A percentile compares a stretch with the other conserved stretches of the same genome.
Conservation (phyloP, 768 basidiomycete genomes). For the Kwoniella sp. region DNA sequence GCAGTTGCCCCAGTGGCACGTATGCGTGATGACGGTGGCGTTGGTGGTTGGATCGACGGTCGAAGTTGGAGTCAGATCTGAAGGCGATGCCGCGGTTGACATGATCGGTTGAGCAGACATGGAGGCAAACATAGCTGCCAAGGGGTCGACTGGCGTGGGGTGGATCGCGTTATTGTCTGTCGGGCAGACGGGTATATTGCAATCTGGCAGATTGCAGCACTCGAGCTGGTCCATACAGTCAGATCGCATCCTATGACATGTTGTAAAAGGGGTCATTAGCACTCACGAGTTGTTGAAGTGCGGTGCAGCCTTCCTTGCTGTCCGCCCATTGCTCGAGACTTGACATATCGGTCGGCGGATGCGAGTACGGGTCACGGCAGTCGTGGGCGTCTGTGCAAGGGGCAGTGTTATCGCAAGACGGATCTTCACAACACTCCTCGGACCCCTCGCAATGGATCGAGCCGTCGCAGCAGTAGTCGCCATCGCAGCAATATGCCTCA, state of each 20-base stretch:
- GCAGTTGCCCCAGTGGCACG: slow-evolving; percentile 72
- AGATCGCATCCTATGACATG: background rate
- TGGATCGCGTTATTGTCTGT: slow-evolving; percentile 8
- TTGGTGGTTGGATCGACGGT: too few relatives aligned
- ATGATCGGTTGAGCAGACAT: slow-evolving; percentile 8
- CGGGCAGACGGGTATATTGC: slow-evolving; percentile 23
- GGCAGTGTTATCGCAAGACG: slow-evolving; percentile 9
- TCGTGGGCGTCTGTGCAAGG: slow-evolving; percentile 3
- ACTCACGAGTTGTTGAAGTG: slow-evolving; percentile 42
- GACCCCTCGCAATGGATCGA: slow-evolving; percentile 1
- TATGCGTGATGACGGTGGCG: slow-evolving; percentile 53
- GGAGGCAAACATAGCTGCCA: slow-evolving; percentile 12
- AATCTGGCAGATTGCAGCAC: slow-evolving; percentile 33
- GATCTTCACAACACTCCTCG: slow-evolving; percentile 26
- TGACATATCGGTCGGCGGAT: background rate
- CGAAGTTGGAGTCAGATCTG: background rate
- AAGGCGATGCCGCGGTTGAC: background rate
- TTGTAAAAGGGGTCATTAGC: background rate
- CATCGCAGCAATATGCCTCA: slow-evolving; percentile 24
- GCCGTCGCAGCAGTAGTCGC: slow-evolving; percentile 15
- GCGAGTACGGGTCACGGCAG: background rate
- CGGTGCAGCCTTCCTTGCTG: slow-evolving; percentile 39
- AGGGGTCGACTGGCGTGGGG: slow-evolving; percentile 12
- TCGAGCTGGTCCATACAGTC: slow-evolving; percentile 15
- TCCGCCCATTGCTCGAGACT: slow-evolving; percentile 38